Percentiles rank a stretch among this genome's conserved stretches.
Conservation (phyloP, 768 basidiomycete species). For the Omphalotus guepiniiformis region DNA sequence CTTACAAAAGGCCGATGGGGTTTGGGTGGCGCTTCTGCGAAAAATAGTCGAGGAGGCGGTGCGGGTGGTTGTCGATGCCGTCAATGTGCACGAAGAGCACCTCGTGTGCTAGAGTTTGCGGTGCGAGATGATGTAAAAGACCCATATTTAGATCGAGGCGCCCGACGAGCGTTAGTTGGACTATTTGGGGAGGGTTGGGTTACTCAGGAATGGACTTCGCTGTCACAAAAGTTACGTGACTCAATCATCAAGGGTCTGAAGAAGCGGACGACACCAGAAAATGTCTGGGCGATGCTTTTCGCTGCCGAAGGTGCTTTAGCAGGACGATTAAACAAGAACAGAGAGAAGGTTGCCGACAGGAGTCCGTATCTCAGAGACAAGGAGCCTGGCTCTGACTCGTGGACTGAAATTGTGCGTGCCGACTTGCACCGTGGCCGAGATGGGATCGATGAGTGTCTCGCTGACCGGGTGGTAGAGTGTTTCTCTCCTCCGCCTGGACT, state of each 20-base stretch:
- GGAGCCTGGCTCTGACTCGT: constrained; percentile 73
- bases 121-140: constrained; percentile 74
- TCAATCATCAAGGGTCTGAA: constrained; percentile 68
- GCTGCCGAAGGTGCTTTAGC: constrained; percentile 58
- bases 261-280: constrained; percentile 61
- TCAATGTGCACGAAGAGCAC: constrained; percentile 76
- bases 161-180: constrained; percentile 71
- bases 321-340: neutral
- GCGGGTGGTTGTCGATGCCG: constrained; percentile 80
- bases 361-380: constrained; percentile 72
- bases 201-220: constrained; percentile 69
- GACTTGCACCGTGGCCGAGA: constrained; percentile 3
- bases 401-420: constrained; percentile 43
- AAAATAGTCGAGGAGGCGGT: constrained; percentile 75
- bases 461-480: constrained; percentile 1
- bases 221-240: constrained; percentile 64
- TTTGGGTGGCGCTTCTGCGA: constrained; percentile 18
- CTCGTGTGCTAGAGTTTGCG: constrained; percentile 82
- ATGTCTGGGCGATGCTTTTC: constrained; percentile 66
- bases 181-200: constrained; percentile 91
- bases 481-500: neutral
- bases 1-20: constrained; percentile 78
- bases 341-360: constrained; percentile 30
- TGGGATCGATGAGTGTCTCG: constrained; percentile 5
- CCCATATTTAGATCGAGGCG: constrained; percentile 61